A percentile compares a stretch with the other conserved stretches of the same genome.
Evolutionary conservation across 2,329 filamentous ascomycete genomes (phyloP).

Genomic region (Aureobasidium subglaciale): DNA sequence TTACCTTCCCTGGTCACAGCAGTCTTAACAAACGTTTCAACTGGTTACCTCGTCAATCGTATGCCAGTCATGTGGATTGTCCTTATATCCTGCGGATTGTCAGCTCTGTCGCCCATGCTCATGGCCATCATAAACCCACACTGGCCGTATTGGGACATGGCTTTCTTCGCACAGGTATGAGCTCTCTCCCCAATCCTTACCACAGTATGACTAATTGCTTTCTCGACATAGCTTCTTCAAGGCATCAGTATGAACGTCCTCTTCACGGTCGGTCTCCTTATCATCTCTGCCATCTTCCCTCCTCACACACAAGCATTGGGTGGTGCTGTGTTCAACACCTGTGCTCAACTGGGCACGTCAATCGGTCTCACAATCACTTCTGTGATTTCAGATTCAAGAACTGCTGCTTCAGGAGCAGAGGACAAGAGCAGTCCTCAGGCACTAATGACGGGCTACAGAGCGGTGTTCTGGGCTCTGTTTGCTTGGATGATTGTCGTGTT

Average conservation of each 20-base stretch:
- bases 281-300: slow-evolving; percentile 38
- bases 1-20: slow-evolving; percentile 42
- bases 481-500: slow-evolving; percentile 24
- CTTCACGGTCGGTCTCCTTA: slow-evolving; percentile 37
- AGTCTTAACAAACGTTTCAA: slow-evolving; percentile 28
- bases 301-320: slow-evolving; percentile 36
- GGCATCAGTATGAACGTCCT: slow-evolving; percentile 35
- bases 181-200: no score
- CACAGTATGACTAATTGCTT: no score
- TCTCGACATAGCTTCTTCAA: slow-evolving; percentile 5
- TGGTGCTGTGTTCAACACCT: slow-evolving; percentile 40
- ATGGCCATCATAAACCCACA: slow-evolving; percentile 47
- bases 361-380: slow-evolving; percentile 34
- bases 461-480: slow-evolving; percentile 38
- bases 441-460: slow-evolving; percentile 36
- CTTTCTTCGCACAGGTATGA: slow-evolving; percentile 31
- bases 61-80: slow-evolving; percentile 17
- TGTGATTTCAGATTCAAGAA: slow-evolving; percentile 30
- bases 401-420: slow-evolving; percentile 17
- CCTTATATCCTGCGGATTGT: slow-evolving; percentile 24
- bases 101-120: slow-evolving; percentile 43
- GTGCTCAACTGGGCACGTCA: slow-evolving; percentile 36
- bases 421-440: slow-evolving; percentile 29
- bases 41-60: slow-evolving; percentile 21
- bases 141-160: slow-evolving; percentile 44